phyloP scores from a whole-genome alignment of 129 eudicot genomes.

The Arctium lappa region DNA sequence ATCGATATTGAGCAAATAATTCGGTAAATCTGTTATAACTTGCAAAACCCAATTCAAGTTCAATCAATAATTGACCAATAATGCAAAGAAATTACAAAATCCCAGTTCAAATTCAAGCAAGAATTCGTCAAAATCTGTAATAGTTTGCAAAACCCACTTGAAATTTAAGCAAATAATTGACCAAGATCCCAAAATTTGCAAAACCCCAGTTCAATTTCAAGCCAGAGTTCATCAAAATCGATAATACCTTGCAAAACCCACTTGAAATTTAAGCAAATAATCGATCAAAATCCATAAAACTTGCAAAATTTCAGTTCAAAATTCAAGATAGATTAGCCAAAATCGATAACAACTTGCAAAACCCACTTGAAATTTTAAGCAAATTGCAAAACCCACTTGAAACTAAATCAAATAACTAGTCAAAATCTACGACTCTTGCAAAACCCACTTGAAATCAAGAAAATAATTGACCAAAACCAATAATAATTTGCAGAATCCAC shows the following conservation, averaged over 20 bases:
- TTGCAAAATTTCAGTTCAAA: neutral
- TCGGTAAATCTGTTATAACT: neutral
- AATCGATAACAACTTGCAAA: neutral
- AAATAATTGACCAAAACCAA: neutral
- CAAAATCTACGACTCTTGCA: neutral
- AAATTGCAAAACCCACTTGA: neutral
- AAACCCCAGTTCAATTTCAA: slow-evolving; percentile 2
- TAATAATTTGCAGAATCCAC: neutral
- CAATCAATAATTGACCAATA: neutral
- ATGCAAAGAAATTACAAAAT: neutral
- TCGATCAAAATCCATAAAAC: neutral
- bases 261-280: neutral
- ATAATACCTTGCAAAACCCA: neutral
- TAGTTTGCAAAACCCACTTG: neutral
- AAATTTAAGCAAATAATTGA: neutral
- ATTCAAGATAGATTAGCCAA: neutral
- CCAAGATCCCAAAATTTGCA: neutral
- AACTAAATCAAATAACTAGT: neutral
- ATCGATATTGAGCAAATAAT: neutral
- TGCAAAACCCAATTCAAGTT: neutral
- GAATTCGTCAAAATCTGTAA: neutral
- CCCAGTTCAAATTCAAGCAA: neutral
- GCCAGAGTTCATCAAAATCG: neutral
- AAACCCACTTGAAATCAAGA: slow-evolving; percentile 15
- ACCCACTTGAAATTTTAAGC: slow-evolving; percentile 3